Evolutionary conservation across 2,329 filamentous ascomycete genomes (phyloP), one percentile per base, ranked within the genome.

Genomic region (Ophiostoma angusticollis): DNA sequence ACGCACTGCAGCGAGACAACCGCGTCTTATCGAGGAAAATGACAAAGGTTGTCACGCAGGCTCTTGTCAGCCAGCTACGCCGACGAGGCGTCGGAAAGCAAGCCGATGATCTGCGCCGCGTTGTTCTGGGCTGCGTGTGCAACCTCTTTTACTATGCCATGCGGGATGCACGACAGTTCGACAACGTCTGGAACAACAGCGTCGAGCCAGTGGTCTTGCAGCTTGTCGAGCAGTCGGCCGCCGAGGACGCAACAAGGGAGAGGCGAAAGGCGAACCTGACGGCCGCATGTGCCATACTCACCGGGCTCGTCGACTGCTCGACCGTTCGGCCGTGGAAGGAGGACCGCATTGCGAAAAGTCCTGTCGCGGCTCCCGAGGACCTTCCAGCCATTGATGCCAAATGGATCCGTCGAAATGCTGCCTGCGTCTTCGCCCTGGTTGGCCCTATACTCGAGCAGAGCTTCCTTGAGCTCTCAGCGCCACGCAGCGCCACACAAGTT

Each of bases 101-200:
- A 31, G 63, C 64, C 16, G 70, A 77, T 23, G 67, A 77, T 39
- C 67, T 80, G 7, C 70, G 67, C 41, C 65, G 60, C 43, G 61
- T 65, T 2, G 67, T 76, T 11, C 51, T 89, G 29, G 77, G 77
- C 11, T 82, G 80, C 39, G 77, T 93, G 41, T 82, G 81, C 57
- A 85, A 80, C 40, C 67, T 96, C 1, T 71, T 85, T 9, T 93
- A 94, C 56, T 93, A 93, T 54, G 67, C 78, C 3, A 77, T 93
- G 51, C 78, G 77, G 12, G 69, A 74, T 9, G 60, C 67, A 28
- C 62, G 68, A n/a, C 73, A 84, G 41, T 65, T 85, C 3, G 84
- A 93, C 48, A 60, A 68, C 2, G 78, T 80, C 37, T 98, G 91
- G 91, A 78, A 85, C 45, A 64, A 74, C 23, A 82, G 80, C 46